Base-by-base conservation (phyloP, 768 basidiomycete genomes). In the Hirschioporus abietinus region DNA sequence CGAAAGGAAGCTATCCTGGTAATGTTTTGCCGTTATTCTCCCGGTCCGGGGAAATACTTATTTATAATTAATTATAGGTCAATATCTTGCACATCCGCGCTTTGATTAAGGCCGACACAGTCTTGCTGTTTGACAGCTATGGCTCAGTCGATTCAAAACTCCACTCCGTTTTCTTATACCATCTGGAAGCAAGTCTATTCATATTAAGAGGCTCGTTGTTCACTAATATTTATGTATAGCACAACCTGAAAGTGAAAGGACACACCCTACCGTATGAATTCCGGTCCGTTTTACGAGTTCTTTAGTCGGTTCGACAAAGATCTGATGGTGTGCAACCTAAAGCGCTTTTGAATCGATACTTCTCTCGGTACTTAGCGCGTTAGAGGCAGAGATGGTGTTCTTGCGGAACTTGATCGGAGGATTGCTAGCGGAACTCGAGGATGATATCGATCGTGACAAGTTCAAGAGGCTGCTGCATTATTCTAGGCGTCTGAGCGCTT, bases 341-440 rank as follows among this genome's bases (percentile, higher is more conserved):
- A 95, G 96, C 65, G 96, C 96, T 1, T 82, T 98, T 52, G 96
- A 99, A 71, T 96, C 95, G 0, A 89, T 97, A 66, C 81, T 99
- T 58, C 85, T 96, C 58, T 96, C 95, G 57, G 93, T 96, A 10
- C 79, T 96, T 66, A 92, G 91, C 70, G 95, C 96, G 5, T 81
- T 99, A 25, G 96, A 98, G 78, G 94, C 95, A 35, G 96, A 99
- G 78, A 92, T 98, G 91, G 90, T 90, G 17, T 96, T 96, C 74
- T 93, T 95, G 64, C 88, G 96, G 35, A 90, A 91, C 68, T 87
- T 97, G 42, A 92, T 98, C 64, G 92, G 92, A 64, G 91, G 93
- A 3, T 81, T 99, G 10, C 81, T 99, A 34, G 92, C 92, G 20
- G 96, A 96, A 76, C 84, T 99, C 63, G 96, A 99, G 74, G 93